Evolutionary conservation across 2,329 filamentous ascomycete genomes (phyloP), one percentile per base, ranked within the genome.

Genomic region (Penicillium freii): DNA sequence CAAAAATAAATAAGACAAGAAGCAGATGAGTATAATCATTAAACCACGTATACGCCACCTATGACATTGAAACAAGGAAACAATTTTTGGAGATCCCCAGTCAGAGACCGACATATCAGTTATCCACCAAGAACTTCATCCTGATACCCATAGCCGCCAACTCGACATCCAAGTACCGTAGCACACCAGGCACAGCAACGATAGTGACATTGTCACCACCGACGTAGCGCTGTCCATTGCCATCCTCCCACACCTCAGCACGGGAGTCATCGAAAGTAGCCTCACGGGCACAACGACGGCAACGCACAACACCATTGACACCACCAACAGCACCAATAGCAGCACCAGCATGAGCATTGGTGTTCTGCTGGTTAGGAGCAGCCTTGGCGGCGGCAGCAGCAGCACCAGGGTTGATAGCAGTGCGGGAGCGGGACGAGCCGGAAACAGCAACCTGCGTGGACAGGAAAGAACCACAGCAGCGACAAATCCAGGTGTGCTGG

Each of bases 61-160:
- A 66, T 67, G 65, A 66, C 63, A 63, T 63, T 55, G 62, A 43
- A 60, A 31, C 56, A 50, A 61, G 48, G 44, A 56, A 54, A 59
- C 33, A 56, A 65, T 47, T 51, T 63, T 65, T 65, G 59, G 51
- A 48, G 48, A 45, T 36, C 39, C 46, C 34, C 25, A 19, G 34
- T 29, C 38, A 52, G 15, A 54, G 27, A 40, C 45, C 38, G 23
- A 46, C 33, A 39, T 43, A 50, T 58, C 70, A 77, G 64, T 77
- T 76, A 60, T 81, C 79, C 44, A 97, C 89, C 74, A 88, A 88
- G 73, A 96, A 97, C 81, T 91, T 96, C 78, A 99, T 85, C 78
- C 92, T 89, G 53, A 99, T 88, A 52, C 94, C 94, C 94, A 99
- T 99, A 55, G 92, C 92, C 36, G 92, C 91, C 67, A 99, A 79